Conservation (phyloP, 345 rosid genomes). For the Populus euphratica region DNA sequence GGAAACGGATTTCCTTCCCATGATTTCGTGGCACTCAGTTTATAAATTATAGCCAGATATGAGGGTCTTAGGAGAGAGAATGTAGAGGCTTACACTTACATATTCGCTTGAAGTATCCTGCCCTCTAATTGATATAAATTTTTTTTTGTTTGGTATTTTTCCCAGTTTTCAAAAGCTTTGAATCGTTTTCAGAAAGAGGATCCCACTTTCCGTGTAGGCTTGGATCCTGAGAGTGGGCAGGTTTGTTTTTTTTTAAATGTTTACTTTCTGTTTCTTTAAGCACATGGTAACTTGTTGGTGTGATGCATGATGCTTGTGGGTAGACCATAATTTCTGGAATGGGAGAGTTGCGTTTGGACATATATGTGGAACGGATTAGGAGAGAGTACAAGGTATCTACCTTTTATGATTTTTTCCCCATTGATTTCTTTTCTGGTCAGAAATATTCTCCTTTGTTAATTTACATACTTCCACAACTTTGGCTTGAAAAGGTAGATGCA, state of each 20-base stretch:
- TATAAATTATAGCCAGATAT: not conserved
- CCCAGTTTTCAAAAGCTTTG: constrained; percentile 95
- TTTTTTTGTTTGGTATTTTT: not conserved
- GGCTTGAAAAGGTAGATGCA: constrained; percentile 73
- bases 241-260: constrained; percentile 29
- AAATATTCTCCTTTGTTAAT: not conserved
- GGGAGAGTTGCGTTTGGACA: constrained; percentile 97
- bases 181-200: constrained; percentile 93
- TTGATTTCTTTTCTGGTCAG: not conserved
- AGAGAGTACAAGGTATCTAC: constrained; percentile 82
- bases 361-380: constrained; percentile 90
- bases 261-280: constrained; percentile 5
- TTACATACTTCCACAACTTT: not conserved
- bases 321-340: constrained; percentile 99
- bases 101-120: not conserved
- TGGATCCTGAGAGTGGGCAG: constrained; percentile 98
- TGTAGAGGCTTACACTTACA: not conserved
- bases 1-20: not conserved
- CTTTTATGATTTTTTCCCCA: constrained; percentile 3
- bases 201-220: constrained; percentile 96
- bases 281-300: not conserved
- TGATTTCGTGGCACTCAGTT: not conserved
- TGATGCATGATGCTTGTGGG: constrained; percentile 9
- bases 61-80: not conserved
- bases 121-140: not conserved